A percentile compares a stretch with the other conserved stretches of the same genome.
These are phyloP conservation scores for Myxozyma neglecta DNA, from an alignment of 805 yeast species.

Conservation along the genomic window DNA sequence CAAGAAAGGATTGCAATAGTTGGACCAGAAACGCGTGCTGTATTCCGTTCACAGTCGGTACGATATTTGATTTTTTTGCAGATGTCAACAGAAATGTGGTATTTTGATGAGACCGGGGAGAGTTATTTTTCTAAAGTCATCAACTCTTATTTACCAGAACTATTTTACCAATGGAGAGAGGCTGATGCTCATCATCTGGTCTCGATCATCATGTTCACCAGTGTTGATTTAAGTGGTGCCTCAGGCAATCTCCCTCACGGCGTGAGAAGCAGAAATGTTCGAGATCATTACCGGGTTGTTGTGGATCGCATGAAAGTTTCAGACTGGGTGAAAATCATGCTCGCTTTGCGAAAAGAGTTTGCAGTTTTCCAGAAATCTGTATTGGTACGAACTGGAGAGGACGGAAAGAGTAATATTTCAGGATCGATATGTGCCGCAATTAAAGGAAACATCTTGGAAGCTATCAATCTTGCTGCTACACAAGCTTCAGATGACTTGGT, in stretches of 20 bases:
- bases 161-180: conserved; percentile 83
- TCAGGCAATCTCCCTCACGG: conserved; percentile 55
- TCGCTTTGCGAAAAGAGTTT: conserved; percentile 78
- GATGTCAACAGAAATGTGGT: conserved; percentile 95
- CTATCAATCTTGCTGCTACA: conserved; percentile 79
- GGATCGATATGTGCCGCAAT: conserved; percentile 80
- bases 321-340: conserved; percentile 92
- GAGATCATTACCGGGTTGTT: conserved; percentile 87
- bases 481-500: conserved; percentile 72
- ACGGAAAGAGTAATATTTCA: conserved; percentile 45
- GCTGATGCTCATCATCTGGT: conserved; percentile 87
- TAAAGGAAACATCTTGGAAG: conserved; percentile 86
- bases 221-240: conserved; percentile 45
- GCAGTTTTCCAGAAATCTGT: conserved; percentile 77
- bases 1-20: conserved; percentile 24
- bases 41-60: conserved; percentile 90
- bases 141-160: conserved; percentile 86
- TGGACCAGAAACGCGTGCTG: conserved; percentile 60
- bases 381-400: conserved; percentile 46
- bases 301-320: conserved; percentile 90
- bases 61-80: conserved; percentile 80
- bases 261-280: conserved; percentile 63
- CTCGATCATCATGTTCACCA: conserved; percentile 83
- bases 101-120: conserved; percentile 95
- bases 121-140: conserved; percentile 89